phyloP scores from a whole-genome alignment of 768 basidiomycete genomes.

The Sporobolomyces phaffii region DNA sequence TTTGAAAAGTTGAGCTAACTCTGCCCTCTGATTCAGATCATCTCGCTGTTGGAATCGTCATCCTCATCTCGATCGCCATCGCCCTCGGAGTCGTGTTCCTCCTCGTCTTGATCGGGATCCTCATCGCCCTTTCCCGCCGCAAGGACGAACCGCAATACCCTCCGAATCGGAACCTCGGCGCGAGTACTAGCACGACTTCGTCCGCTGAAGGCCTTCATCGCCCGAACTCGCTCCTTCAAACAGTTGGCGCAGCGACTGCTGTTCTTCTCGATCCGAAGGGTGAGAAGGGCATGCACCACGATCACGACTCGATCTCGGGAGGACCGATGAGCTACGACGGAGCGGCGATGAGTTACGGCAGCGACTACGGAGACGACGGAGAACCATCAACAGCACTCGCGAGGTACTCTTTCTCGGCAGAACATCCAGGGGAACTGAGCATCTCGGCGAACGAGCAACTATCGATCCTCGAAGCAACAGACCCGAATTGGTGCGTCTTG shows the following conservation, averaged over 20 bases:
- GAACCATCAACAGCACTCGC: slow-evolving; percentile 42
- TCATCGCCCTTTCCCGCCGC: slow-evolving; percentile 81
- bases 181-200: not conserved
- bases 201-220: slow-evolving; percentile 51
- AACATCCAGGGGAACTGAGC: slow-evolving; percentile 45
- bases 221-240: slow-evolving; percentile 79
- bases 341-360: slow-evolving; percentile 31
- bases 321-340: slow-evolving; percentile 15
- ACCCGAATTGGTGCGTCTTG: slow-evolving; percentile 32
- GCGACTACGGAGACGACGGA: slow-evolving; percentile 41
- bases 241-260: slow-evolving; percentile 54
- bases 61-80: slow-evolving; percentile 94
- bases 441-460: slow-evolving; percentile 45
- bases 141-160: slow-evolving; percentile 56
- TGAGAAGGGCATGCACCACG: slow-evolving; percentile 26
- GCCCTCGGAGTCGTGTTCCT: slow-evolving; percentile 89
- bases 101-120: slow-evolving; percentile 71
- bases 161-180: slow-evolving; percentile 9
- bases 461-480: slow-evolving; percentile 39
- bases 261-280: slow-evolving; percentile 35
- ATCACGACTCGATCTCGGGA: slow-evolving; percentile 25
- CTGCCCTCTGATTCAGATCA: slow-evolving; percentile 55
- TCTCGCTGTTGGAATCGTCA: slow-evolving; percentile 85
- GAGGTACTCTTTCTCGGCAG: slow-evolving; percentile 42
- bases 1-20: no score